phyloP scores from a whole-genome alignment of 306 rosid genomes.

The Prinsepia uniflora region DNA sequence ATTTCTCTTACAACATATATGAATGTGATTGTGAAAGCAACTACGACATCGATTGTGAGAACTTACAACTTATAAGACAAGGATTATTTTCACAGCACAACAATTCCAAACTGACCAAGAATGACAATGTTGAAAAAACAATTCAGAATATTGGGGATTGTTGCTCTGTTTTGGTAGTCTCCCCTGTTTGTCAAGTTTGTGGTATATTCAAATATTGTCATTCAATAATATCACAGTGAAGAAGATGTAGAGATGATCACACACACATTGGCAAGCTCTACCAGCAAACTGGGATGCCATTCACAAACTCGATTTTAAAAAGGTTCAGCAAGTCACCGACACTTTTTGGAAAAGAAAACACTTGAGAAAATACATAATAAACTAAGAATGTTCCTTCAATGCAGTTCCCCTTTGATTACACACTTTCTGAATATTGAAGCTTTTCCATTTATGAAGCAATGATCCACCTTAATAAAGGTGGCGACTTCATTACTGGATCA shows the following conservation, averaged over 20 bases:
- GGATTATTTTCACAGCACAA: too few relatives aligned
- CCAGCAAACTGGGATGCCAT: conserved; percentile 7
- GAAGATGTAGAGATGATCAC: background rate
- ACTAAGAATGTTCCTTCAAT: conserved; percentile 18
- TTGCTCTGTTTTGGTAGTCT: too few relatives aligned
- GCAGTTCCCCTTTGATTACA: conserved; percentile 21
- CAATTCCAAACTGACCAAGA: too few relatives aligned
- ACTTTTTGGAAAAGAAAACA: conserved; percentile 5
- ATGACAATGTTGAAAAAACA: too few relatives aligned
- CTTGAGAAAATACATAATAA: conserved; percentile 11
- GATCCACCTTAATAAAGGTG: conserved; percentile 25
- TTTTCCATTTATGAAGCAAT: conserved; percentile 24
- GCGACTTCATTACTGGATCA: conserved; percentile 10
- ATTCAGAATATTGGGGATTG: too few relatives aligned
- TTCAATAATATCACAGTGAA: background rate
- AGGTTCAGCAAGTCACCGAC: conserved; percentile 8
- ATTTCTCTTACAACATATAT: too few relatives aligned
- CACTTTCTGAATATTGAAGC: conserved; percentile 19
- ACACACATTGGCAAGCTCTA: background rate
- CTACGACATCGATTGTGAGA: too few relatives aligned
- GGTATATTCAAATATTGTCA: too few relatives aligned
- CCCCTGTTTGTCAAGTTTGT: too few relatives aligned
- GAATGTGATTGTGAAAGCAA: too few relatives aligned
- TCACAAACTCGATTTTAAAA: conserved; percentile 18
- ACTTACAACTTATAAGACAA: too few relatives aligned